Conservation (phyloP, 768 basidiomycete species). For the Naganishia vishniacii region DNA sequence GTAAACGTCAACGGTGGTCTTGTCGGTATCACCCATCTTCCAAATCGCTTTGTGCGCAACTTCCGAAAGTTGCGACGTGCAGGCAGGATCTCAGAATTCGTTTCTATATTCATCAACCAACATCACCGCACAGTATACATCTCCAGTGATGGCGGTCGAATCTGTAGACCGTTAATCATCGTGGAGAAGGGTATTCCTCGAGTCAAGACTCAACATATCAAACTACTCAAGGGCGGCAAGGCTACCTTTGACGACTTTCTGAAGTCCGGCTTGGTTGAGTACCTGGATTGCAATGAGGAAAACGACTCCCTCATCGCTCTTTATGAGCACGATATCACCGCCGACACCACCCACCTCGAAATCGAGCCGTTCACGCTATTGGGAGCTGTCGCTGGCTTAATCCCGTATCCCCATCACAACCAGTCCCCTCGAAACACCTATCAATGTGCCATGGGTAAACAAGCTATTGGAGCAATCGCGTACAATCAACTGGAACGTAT, state of each 20-base stretch:
- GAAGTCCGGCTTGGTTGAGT: conserved; percentile 85
- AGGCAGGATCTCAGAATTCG: conserved; percentile 88
- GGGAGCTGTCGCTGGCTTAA: conserved; percentile 94
- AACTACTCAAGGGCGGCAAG: conserved; percentile 48
- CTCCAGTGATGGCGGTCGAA: conserved; percentile 92
- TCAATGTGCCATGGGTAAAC: conserved; percentile 99
- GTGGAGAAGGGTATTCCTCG: conserved; percentile 73
- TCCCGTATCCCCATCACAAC: conserved; percentile 98
- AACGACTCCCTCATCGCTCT: conserved; percentile 95
- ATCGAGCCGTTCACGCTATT: conserved; percentile 98
- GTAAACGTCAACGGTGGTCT: conserved; percentile 96
- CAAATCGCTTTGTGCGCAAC: conserved; percentile 75
- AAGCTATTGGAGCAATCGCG: conserved; percentile 96
- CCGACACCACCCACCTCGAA: conserved; percentile 85
- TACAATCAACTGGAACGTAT: conserved; percentile 97
- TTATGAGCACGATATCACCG: conserved; percentile 79
- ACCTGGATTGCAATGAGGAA: conserved; percentile 98
- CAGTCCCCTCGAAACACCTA: conserved; percentile 99
- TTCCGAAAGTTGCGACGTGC: conserved; percentile 90
- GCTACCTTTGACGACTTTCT: conserved; percentile 92
- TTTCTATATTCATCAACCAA: conserved; percentile 70
- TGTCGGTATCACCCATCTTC: conserved; percentile 82
- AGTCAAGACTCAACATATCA: conserved; percentile 73
- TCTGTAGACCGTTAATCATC: conserved; percentile 95
- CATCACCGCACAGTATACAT: conserved; percentile 93